Conservation (phyloP, 352 stramenopile species). For the Globisporangium acanthophoron region DNA sequence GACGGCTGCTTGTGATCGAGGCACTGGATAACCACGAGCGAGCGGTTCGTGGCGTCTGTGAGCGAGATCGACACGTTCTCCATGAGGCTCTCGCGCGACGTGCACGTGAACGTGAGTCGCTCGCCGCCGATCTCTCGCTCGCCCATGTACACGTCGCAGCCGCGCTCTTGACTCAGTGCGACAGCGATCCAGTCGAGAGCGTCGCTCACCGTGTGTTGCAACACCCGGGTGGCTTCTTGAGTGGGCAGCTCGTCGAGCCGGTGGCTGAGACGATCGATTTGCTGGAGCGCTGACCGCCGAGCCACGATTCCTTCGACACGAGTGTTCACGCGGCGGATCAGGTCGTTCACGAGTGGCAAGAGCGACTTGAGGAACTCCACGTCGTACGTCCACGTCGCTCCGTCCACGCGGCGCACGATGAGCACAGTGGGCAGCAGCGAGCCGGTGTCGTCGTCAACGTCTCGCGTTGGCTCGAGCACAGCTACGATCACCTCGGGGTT, state of each 20-base stretch:
- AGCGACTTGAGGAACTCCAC: constrained; percentile 43
- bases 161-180: constrained; percentile 18
- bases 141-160: constrained; percentile 49
- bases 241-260: constrained; percentile 10
- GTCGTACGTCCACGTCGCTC: constrained; percentile 52
- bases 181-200: constrained; percentile 25
- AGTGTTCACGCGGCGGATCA: constrained; percentile 39
- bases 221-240: constrained; percentile 4
- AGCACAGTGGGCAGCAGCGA: constrained; percentile 23
- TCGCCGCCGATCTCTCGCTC: constrained; percentile 24
- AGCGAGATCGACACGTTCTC: constrained; percentile 28
- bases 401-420: constrained; percentile 38
- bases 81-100: constrained; percentile 51
- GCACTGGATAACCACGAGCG: constrained; percentile 36
- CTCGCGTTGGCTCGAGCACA: constrained; percentile 17
- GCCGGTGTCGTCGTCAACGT: constrained; percentile 23
- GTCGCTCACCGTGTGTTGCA: constrained; percentile 22
- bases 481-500: constrained; percentile 18
- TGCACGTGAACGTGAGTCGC: constrained; percentile 6
- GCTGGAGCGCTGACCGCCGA: constrained; percentile 19
- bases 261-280: constrained; percentile 16
- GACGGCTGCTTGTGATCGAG: constrained; percentile 28
- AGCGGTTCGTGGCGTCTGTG: constrained; percentile 17
- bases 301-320: constrained; percentile 42
- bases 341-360: constrained; percentile 32